Evolutionary conservation across 2,329 filamentous ascomycete genomes (phyloP), one percentile per base, ranked within the genome.

Genomic region (Cadophora sp.): DNA sequence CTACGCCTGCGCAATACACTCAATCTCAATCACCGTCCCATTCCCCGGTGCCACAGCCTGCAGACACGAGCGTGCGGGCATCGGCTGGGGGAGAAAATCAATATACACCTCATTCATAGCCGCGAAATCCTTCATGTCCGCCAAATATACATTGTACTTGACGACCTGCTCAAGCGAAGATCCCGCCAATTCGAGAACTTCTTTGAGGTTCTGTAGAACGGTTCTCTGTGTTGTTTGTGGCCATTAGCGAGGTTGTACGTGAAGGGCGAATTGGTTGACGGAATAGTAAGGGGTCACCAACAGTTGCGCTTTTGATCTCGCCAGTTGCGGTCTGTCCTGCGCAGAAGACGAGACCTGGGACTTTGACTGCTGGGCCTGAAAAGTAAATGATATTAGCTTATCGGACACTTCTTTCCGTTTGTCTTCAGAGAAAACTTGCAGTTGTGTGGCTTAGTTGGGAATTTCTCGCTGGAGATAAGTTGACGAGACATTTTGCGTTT

Each of bases 291-390:
- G 66, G 48, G 46, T n/a, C 40, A 72, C 79, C 65, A 70, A 82
- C 81, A 16, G 81, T 83, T 46, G 82, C 82, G 67, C 82, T 79
- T 74, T 82, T 82, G 62, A 83, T 83, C 69, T 83, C 82, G 63
- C 82, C 81, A 8, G 81, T 82, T n/a, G 81, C 82, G n/a, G 81
- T 83, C 73, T 83, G 81, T 3, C 82, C 82, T 5, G 81, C 81
- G 37, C 79, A 81, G 71, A 83, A 83, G 60, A 83, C 81, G 19
- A 83, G 81, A 29, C 81, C 81, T 0, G 82, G 81, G 4, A 83
- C 78, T 68, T 82, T 82, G 58, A 77, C 76, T 1, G 82, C 82
- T 48, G 81, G 82, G 71, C 77, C 80, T 81, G 56, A 8, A 58
- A 16, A 16, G 27, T 81, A 53, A 8, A 56, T 16, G 12, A 31